These are phyloP conservation scores for Phytopythium litorale DNA, from an alignment of 352 stramenopile genomes.

Conservation along the genomic window DNA sequence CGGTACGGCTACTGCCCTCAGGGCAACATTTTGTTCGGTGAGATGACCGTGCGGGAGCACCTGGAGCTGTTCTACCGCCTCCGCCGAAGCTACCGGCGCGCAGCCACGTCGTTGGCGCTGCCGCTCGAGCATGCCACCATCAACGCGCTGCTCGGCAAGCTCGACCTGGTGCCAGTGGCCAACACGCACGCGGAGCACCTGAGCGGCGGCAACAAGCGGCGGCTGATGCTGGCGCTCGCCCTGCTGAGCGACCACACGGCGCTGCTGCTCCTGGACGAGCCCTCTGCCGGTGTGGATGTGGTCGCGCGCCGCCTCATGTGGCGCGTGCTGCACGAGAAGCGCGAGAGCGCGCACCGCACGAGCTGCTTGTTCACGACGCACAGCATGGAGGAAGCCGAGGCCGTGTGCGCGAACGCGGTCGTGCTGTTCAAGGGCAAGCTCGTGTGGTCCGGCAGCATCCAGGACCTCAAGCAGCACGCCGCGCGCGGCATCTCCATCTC, in stretches of 20 bases:
- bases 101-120: slow-evolving; percentile 3
- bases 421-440: slow-evolving; percentile 69
- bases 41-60: slow-evolving; percentile 73
- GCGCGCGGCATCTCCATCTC: slow-evolving; percentile 68
- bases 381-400: slow-evolving; percentile 83
- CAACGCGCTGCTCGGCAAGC: slow-evolving; percentile 35
- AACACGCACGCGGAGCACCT: slow-evolving; percentile 51
- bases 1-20: slow-evolving; percentile 81
- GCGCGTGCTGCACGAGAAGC: slow-evolving; percentile 67
- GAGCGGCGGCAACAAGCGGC: slow-evolving; percentile 80
- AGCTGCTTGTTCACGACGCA: slow-evolving; percentile 85
- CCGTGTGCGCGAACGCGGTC: slow-evolving; percentile 77
- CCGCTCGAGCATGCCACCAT: slow-evolving; percentile 28
- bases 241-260: slow-evolving; percentile 63
- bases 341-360: slow-evolving; percentile 31
- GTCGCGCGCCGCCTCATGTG: slow-evolving; percentile 78
- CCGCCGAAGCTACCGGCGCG: slow-evolving; percentile 18
- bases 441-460: slow-evolving; percentile 77
- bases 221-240: slow-evolving; percentile 72
- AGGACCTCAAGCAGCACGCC: slow-evolving; percentile 71
- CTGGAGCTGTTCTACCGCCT: slow-evolving; percentile 68
- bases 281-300: slow-evolving; percentile 77
- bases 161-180: slow-evolving; percentile 66
- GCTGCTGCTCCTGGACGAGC: slow-evolving; percentile 76
- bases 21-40: slow-evolving; percentile 67